Base-by-base conservation (phyloP, 371 early-diverging fungal genomes). In the Smittium culicis region DNA sequence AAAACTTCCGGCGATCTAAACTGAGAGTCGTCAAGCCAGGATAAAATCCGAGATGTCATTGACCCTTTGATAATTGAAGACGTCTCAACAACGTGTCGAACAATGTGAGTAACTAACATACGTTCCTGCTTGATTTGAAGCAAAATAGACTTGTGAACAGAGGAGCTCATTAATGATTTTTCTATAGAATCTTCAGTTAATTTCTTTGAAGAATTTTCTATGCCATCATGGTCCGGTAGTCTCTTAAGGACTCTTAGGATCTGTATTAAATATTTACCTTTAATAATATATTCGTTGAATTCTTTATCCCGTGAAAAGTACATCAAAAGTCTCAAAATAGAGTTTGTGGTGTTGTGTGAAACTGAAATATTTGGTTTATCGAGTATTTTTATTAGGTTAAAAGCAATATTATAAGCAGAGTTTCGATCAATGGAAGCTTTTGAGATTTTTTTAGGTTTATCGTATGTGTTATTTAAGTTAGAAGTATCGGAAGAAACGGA, bases 41-140 rank as follows among this genome's bases (percentile, higher is more conserved):
- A 84, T 55, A 75, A 82, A 20, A 96, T 83, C 69, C 91, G 85
- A 27, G 81, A 75, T 64, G 88, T 86, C 85, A 97, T 91, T 5
- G 82, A 75, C n/a, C 71, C 70, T 65, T 81, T 77, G 65, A 96
- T 70, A 0, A 90, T 80, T 0, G 73, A 70, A 27, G 78, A 70
- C 67, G 85, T 80, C 73, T 97, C 98, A 56, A 94, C 81, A 20
- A 90, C 80, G 68, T 97, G 93, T 2, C 96, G 85, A 62, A 97
- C 71, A 55, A 96, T 88, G 66, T 94, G 84, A 32, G 88, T 77
- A 14, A 77, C 66, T 34, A 78, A 69, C 68, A 72, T 70, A 5
- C 77, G 74, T 64, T 73, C 77, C 56, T 77, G 77, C 27, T 74
- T 69, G 70, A 73, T 60, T 66, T 73, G 72, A 54, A 33, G 68